Conservation (phyloP, 345 rosid genomes). For the Syzygium oleosum region DNA sequence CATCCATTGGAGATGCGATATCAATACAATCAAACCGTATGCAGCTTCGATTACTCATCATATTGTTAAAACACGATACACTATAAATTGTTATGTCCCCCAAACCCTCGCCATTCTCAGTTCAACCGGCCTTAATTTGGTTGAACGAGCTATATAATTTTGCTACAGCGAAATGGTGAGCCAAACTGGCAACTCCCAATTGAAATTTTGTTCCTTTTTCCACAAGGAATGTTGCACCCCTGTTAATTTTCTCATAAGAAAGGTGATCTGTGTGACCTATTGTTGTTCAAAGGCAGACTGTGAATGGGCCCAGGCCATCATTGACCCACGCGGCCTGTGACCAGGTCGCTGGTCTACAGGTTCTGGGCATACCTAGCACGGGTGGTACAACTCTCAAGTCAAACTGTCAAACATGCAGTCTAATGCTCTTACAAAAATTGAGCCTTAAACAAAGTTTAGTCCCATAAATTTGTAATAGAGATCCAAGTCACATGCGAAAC, state of each 20-base stretch:
- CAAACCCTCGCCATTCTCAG: neutral
- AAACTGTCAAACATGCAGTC: neutral
- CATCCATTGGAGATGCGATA: neutral
- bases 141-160: too few species aligned
- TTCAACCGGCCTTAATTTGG: neutral
- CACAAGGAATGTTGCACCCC: neutral
- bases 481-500: neutral
- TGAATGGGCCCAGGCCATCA: neutral
- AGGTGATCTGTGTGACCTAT: neutral
- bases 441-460: neutral
- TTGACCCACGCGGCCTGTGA: neutral
- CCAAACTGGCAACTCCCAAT: neutral
- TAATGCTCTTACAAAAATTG: neutral
- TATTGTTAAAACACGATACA: neutral
- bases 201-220: neutral
- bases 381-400: neutral
- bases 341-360: neutral
- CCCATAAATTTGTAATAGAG: neutral
- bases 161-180: neutral
- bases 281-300: neutral
- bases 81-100: neutral
- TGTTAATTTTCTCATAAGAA: neutral
- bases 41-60: neutral
- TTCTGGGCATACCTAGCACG: neutral
- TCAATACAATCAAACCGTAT: neutral